Base-by-base conservation (phyloP, 768 basidiomycete genomes). In the Rhizopogon salebrosus region DNA sequence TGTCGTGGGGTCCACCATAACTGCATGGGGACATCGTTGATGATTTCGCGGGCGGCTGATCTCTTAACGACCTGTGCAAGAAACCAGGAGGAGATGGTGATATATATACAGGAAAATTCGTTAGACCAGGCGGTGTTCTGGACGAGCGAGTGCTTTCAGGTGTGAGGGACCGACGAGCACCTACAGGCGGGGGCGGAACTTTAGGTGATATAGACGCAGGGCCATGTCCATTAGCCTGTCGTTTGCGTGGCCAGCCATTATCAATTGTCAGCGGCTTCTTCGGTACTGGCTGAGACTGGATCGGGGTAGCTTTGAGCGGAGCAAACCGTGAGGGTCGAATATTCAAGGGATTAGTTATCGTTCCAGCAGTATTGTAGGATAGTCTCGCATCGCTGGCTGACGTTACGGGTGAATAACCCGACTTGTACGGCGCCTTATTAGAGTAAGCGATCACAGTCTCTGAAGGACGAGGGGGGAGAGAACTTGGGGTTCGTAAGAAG, bases 271-370 rank as follows among this genome's bases (percentile, higher is more conserved):
- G 37, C 37, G 70, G 72, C 55, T 72, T 75, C 62, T 70, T 74
- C 1, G 65, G 49, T 23, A 54, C 48, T 16, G 45, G 45, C 48
- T 59, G 52, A 18, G 54, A 49, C 22, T 57, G 58, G n/a, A 56
- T 34, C 16, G 49, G 53, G 3, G 49, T 50, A 8, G 41, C 49
- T 50, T 46, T 46, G 31, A 46, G 55, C 6, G 52, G 66, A n/a
- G 54, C 45, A 29, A 42, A 48, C 43, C 61, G 59, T 13, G 82
- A 78, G 13, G 83, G 80, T 23, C 74, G 71, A 49, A 85, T 84
- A 42, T 71, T 73, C 37, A 84, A 63, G 22, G 82, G 81, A 60
- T 85, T 85, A 0, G 70, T 74, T 23, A 72, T 61, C 8, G 79
- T 71, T 10, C 74, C 75, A 6, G 67, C 58, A n/a, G 73, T 60